Evolutionary conservation across 106 monocot species (phyloP).

Genomic region (Amphibolis antarctica): DNA sequence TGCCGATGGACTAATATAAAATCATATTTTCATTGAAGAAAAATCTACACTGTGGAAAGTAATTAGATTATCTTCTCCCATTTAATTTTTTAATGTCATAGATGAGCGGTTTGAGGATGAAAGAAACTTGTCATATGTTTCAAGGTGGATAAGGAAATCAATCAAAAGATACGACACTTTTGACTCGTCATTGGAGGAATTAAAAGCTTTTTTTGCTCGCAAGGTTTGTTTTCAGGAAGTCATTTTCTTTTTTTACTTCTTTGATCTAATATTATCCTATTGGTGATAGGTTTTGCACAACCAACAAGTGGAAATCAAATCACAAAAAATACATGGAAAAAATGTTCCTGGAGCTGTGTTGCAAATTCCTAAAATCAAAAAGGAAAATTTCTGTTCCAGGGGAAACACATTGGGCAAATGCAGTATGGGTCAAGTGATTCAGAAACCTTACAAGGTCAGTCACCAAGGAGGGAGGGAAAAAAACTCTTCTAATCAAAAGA

Average conservation of each 20-base stretch:
- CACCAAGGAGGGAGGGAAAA: background rate
- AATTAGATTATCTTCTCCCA: background rate
- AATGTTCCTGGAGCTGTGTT: background rate
- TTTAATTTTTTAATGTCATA: conserved; percentile 7
- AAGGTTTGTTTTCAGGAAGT: conserved; percentile 26
- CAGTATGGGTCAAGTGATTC: conserved; percentile 9
- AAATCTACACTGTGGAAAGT: too few species aligned
- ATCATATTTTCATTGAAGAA: too few species aligned
- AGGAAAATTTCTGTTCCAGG: conserved; percentile 10
- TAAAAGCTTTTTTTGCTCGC: conserved; percentile 50
- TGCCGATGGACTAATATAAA: too few species aligned
- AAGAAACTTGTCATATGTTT: conserved; percentile 56
- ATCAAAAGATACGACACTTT: conserved; percentile 61
- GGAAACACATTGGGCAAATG: conserved; percentile 11
- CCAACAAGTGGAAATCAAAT: background rate
- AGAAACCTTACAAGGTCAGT: conserved; percentile 9
- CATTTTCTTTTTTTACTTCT: conserved; percentile 1
- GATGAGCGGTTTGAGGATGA: conserved; percentile 87
- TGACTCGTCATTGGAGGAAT: conserved; percentile 47
- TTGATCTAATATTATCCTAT: background rate
- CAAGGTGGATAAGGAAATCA: conserved; percentile 85
- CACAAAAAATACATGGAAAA: background rate
- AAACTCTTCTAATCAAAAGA: background rate
- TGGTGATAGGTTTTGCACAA: conserved; percentile 21
- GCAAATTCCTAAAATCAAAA: conserved; percentile 11